phyloP scores from a whole-genome alignment of 192 early-diverging fungal species.

The Linnemannia exigua region DNA sequence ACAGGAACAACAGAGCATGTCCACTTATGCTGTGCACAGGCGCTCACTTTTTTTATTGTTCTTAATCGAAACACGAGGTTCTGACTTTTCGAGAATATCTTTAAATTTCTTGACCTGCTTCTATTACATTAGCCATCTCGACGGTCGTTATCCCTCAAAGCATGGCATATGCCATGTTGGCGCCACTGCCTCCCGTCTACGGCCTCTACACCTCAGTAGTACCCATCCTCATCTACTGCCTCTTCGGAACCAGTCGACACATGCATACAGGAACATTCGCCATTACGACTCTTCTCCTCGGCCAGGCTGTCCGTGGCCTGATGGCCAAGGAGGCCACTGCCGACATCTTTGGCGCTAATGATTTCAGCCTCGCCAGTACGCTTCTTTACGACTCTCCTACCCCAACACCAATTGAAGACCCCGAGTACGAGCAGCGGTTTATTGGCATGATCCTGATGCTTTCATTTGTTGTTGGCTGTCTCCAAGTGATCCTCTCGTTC shows the following conservation, averaged over 20 bases:
- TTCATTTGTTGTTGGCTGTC: slow-evolving; percentile 46
- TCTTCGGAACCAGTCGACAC: slow-evolving; percentile 58
- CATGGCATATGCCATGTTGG: slow-evolving; percentile 64
- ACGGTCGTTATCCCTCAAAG: slow-evolving; percentile 61
- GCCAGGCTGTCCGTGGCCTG: slow-evolving; percentile 50
- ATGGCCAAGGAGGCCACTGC: slow-evolving; percentile 26
- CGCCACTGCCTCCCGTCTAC: slow-evolving; percentile 58
- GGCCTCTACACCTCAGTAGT: slow-evolving; percentile 59
- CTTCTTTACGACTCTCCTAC: slow-evolving; percentile 22
- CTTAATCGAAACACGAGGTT: slow-evolving; percentile 2
- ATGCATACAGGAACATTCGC: slow-evolving; percentile 59
- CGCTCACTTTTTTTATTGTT: not conserved
- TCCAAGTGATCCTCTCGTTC: slow-evolving; percentile 51
- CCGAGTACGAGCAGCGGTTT: slow-evolving; percentile 37
- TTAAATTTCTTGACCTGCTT: not conserved
- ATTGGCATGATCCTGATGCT: slow-evolving; percentile 56
- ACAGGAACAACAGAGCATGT: not conserved
- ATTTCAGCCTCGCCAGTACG: slow-evolving; percentile 25
- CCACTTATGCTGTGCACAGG: not conserved
- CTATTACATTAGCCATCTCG: slow-evolving; percentile 38
- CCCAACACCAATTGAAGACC: slow-evolving; percentile 10
- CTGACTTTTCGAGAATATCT: not conserved
- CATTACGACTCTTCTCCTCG: slow-evolving; percentile 53
- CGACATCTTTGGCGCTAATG: not conserved
- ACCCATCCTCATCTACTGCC: slow-evolving; percentile 53